Evolutionary conservation across 768 basidiomycete species (phyloP).

Genomic region (Sarcomyxa edulis): DNA sequence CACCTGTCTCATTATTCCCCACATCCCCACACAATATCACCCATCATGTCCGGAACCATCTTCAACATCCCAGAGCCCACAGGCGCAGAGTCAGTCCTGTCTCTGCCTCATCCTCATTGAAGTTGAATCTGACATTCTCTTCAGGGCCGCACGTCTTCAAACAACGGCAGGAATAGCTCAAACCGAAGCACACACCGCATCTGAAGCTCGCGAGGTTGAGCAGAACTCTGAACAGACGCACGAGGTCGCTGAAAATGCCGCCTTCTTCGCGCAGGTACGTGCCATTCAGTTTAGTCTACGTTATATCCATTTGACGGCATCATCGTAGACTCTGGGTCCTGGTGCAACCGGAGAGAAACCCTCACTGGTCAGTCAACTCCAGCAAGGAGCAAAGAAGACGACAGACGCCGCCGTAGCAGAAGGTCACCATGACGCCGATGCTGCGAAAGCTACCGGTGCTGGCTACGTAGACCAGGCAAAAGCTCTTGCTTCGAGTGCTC

Average conservation of each 20-base stretch:
- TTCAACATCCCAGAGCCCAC: too few species aligned
- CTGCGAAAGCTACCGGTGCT: conserved; percentile 36
- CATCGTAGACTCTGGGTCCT: conserved; percentile 25
- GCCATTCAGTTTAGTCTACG: not conserved
- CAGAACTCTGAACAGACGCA: conserved; percentile 39
- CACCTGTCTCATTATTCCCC: too few species aligned
- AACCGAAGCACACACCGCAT: too few species aligned
- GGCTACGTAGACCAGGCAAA: conserved; percentile 55
- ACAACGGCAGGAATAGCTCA: too few species aligned
- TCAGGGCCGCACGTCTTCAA: too few species aligned
- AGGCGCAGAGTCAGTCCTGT: too few species aligned
- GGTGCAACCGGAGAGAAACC: conserved; percentile 22
- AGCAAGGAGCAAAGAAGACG: conserved; percentile 28
- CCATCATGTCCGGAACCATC: too few species aligned
- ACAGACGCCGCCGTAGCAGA: conserved; percentile 52
- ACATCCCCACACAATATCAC: too few species aligned
- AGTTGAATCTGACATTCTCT: too few species aligned
- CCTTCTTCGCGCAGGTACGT: conserved; percentile 46
- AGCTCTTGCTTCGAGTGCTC: conserved; percentile 33
- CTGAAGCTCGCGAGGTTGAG: conserved; percentile 42
- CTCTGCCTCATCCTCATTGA: too few species aligned
- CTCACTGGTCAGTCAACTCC: conserved; percentile 30
- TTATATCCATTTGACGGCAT: not conserved
- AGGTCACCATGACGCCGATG: conserved; percentile 46
- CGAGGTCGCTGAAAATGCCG: conserved; percentile 45